Evolutionary conservation across 106 monocot genomes (phyloP).

Genomic region (Dendrobium catenatum): DNA sequence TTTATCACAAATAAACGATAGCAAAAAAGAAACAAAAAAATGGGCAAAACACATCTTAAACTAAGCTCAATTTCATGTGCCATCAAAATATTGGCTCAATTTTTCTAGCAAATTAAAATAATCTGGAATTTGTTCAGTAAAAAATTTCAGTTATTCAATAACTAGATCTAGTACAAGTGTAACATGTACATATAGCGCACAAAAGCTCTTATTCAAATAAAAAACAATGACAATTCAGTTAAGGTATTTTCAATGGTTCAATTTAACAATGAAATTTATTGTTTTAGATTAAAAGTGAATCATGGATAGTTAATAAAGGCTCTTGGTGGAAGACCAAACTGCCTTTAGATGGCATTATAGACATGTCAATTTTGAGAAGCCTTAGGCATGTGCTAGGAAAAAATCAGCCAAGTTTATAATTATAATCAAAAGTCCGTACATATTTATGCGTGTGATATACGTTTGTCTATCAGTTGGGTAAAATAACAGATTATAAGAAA

Average conservation of each 20-base stretch:
- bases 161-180: not conserved
- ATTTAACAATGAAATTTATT: not conserved
- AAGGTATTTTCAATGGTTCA: not conserved
- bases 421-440: not conserved
- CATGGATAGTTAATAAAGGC: not conserved
- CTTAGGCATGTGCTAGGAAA: not conserved
- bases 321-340: not conserved
- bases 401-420: not conserved
- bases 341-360: not conserved
- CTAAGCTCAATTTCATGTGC: not conserved
- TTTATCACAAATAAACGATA: not conserved
- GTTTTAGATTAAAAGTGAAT: not conserved
- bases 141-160: not conserved
- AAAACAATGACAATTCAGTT: not conserved
- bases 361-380: not conserved
- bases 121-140: not conserved
- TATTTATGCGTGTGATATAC: not conserved
- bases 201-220: not conserved
- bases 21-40: not conserved
- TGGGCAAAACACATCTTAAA: not conserved
- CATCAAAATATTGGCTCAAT: not conserved
- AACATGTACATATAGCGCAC: not conserved
- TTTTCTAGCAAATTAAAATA: not conserved
- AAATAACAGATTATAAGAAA: no score
- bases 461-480: no score